These are phyloP conservation scores for Mucor lusitanicus DNA, from an alignment of 371 early-diverging fungal species.

Conservation along the genomic window DNA sequence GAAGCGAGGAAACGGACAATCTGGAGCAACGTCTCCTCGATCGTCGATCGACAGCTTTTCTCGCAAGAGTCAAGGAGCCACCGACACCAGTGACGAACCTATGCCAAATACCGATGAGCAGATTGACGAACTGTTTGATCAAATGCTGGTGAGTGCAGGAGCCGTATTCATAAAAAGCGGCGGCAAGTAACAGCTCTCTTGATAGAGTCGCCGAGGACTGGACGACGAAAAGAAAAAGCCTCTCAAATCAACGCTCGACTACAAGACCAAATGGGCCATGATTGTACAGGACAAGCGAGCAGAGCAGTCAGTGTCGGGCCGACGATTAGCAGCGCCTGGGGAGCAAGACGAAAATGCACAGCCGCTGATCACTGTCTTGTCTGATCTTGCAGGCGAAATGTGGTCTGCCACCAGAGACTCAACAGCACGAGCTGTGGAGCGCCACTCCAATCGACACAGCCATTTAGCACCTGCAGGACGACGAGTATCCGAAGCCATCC, in stretches of 20 bases:
- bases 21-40: conserved; percentile 21
- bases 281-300: conserved; percentile 45
- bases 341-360: conserved; percentile 24
- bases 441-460: conserved; percentile 25
- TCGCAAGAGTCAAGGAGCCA: conserved; percentile 15
- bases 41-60: conserved; percentile 26
- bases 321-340: neutral
- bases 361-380: conserved; percentile 41
- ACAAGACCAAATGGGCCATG: conserved; percentile 50
- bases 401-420: conserved; percentile 43
- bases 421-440: conserved; percentile 42
- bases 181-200: too few species aligned
- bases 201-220: conserved; percentile 37
- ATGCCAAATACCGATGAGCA: conserved; percentile 36
- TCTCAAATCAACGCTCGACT: conserved; percentile 32
- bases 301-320: conserved; percentile 31
- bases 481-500: conserved; percentile 12
- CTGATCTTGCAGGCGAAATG: conserved; percentile 51
- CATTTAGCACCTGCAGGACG: conserved; percentile 16
- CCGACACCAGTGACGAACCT: conserved; percentile 17
- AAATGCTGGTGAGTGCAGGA: conserved; percentile 37
- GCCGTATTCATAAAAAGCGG: too few species aligned
- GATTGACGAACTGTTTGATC: conserved; percentile 45
- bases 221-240: conserved; percentile 32
- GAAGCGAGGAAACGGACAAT: conserved; percentile 11